Evolutionary conservation across 441 rosid genomes (phyloP), one percentile per base, ranked within the genome.

Genomic region (Croton setiger): DNA sequence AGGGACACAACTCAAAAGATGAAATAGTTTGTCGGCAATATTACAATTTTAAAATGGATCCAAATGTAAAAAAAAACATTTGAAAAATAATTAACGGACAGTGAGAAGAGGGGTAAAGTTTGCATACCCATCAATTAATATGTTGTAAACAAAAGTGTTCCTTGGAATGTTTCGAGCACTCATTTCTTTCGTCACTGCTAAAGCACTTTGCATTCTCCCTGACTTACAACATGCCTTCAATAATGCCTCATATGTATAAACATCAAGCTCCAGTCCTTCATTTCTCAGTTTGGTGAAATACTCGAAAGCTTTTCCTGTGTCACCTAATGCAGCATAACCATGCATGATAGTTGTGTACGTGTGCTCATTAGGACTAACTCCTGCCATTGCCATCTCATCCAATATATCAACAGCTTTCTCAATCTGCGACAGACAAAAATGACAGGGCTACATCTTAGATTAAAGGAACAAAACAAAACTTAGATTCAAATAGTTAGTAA

Each of bases 151-250:
- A 36, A 80, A 94, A 36, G 90, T 86, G 79, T 90, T 90, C 71
- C 94, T 86, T 0, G 87, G 93, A 59, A 94, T 88, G 45, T 89
- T 87, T 80, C 85, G 85, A 68, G 87, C 56, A 67, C 84, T 86
- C 99, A 92, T 94, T 71, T 94, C 97, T 83, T 89, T 88, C 7
- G 98, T 94, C 39, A 92, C 98, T 67, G 96, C 99, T 66, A 94
- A 84, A 33, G 99, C 99, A 74, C 96, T 94, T 75, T 94, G 99
- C 99, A 94, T 92, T 74, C 99, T 80, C 67, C 99, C 99, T 54
- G 99, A 76, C 71, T 94, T 94, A 88, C 99, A 94, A 74, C 99
- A 94, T 15, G 99, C 98, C 86, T 90, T 94, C 56, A 94, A 85
- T 71, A 94, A 79, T 43, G 94, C 99, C 83, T 88, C 97, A 17